These are phyloP conservation scores for Eucalyptus marginata DNA, from an alignment of 345 rosid species.

Conservation along the genomic window DNA sequence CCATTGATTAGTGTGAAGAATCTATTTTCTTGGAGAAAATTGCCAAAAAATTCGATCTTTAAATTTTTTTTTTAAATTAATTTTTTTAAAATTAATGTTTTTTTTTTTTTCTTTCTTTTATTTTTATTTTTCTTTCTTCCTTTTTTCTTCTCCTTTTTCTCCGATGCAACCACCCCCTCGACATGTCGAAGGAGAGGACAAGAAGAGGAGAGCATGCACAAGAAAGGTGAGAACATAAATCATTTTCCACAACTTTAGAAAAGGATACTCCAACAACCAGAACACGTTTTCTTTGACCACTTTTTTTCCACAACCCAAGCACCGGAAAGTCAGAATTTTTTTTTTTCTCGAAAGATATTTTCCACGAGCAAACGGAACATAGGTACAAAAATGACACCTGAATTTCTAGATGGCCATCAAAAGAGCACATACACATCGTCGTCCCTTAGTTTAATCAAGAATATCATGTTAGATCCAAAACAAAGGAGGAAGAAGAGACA, in stretches of 20 bases:
- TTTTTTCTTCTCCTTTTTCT: fast-evolving
- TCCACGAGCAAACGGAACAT: fast-evolving
- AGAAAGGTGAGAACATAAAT: fast-evolving
- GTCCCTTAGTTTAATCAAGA: background rate
- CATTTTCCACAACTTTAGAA: too few species aligned
- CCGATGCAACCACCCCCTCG: background rate
- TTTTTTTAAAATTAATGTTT: fast-evolving
- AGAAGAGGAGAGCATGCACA: fast-evolving
- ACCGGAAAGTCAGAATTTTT: too few species aligned
- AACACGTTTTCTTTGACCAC: background rate
- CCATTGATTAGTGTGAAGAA: fast-evolving
- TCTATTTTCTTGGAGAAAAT: too few species aligned
- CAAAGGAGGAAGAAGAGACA: too few species aligned
- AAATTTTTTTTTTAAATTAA: fast-evolving
- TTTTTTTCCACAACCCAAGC: background rate
- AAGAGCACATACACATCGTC: background rate
- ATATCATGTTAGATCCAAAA: background rate
- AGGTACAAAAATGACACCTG: fast-evolving
- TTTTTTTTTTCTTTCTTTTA: too few species aligned
- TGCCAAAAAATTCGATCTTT: fast-evolving
- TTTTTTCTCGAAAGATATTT: background rate
- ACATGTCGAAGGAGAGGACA: background rate
- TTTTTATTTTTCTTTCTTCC: fast-evolving
- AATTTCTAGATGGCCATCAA: background rate
- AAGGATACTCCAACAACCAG: fast-evolving